These are phyloP conservation scores for Leccinum angustisporum DNA, from an alignment of 1,284 basidiomycete species.

Conservation along the genomic window DNA sequence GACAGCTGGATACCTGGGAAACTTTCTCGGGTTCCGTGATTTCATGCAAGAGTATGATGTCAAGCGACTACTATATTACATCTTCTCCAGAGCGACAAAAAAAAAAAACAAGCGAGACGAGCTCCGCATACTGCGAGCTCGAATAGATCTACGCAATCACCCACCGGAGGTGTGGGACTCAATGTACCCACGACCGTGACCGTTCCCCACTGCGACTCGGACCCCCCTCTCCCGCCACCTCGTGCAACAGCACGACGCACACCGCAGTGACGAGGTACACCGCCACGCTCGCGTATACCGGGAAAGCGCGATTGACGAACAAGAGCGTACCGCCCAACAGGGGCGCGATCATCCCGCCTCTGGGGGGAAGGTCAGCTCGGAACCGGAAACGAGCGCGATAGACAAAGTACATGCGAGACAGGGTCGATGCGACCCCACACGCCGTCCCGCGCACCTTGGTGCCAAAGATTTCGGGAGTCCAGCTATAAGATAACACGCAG, in stretches of 20 bases:
- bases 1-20: too few relatives aligned
- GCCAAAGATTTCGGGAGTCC: conserved; percentile 90
- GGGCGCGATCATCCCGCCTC: conserved; percentile 90
- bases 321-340: conserved; percentile 83
- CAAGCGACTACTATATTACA: background rate
- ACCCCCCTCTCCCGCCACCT: conserved; percentile 24
- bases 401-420: conserved; percentile 75
- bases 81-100: background rate
- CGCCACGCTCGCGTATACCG: conserved; percentile 75
- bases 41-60: too few relatives aligned
- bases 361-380: conserved; percentile 31
- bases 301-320: conserved; percentile 68
- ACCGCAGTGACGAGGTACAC: conserved; percentile 70
- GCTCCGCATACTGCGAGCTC: background rate
- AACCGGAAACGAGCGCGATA: background rate
- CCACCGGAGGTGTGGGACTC: background rate
- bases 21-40: too few relatives aligned
- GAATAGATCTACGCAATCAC: background rate
- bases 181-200: background rate
- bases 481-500: conserved; percentile 39
- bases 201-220: background rate
- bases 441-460: conserved; percentile 89
- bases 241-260: conserved; percentile 63
- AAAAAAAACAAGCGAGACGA: background rate
- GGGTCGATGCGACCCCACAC: conserved; percentile 86